phyloP scores from a whole-genome alignment of 2,329 filamentous ascomycete genomes.

The Nothophaeocryptopus gaeumannii region DNA sequence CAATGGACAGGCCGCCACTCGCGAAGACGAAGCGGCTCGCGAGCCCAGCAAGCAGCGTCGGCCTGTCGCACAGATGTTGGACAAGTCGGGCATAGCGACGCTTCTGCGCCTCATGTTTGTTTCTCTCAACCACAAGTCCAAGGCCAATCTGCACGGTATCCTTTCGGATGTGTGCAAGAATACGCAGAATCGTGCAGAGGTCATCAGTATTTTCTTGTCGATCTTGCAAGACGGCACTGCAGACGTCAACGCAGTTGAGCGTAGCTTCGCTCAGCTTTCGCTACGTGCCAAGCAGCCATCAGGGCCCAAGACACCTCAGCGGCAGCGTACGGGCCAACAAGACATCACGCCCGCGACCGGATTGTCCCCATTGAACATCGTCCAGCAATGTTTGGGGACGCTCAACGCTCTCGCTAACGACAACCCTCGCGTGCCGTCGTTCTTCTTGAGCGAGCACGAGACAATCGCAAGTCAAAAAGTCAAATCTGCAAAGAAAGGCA shows the following conservation, averaged over 20 bases:
- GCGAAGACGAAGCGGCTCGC: constrained; percentile 25
- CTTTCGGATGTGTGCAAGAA: constrained; percentile 93
- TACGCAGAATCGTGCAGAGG: constrained; percentile 89
- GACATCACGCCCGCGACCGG: constrained; percentile 60
- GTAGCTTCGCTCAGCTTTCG: constrained; percentile 90
- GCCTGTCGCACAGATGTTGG: constrained; percentile 90
- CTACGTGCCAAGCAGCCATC: constrained; percentile 74
- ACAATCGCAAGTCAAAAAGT: constrained; percentile 59
- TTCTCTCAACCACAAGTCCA: constrained; percentile 81
- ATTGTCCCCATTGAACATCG: constrained; percentile 88
- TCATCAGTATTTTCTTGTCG: constrained; percentile 86
- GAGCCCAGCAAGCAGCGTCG: constrained; percentile 60
- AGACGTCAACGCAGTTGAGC: constrained; percentile 88
- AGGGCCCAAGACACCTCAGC: constrained; percentile 74
- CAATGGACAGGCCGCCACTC: constrained; percentile 25
- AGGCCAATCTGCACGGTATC: constrained; percentile 78
- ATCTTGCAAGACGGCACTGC: constrained; percentile 94
- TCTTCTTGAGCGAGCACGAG: constrained; percentile 95
- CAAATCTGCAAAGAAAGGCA: constrained; percentile 75
- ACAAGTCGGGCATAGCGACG: constrained; percentile 94
- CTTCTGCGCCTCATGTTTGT: constrained; percentile 98
- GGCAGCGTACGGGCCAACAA: constrained; percentile 62
- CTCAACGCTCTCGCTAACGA: constrained; percentile 79
- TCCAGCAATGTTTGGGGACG: constrained; percentile 88
- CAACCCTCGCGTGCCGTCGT: constrained; percentile 81